Conservation (phyloP, 1,139 yeast species). For the Debaryomycetaceae sp. region DNA sequence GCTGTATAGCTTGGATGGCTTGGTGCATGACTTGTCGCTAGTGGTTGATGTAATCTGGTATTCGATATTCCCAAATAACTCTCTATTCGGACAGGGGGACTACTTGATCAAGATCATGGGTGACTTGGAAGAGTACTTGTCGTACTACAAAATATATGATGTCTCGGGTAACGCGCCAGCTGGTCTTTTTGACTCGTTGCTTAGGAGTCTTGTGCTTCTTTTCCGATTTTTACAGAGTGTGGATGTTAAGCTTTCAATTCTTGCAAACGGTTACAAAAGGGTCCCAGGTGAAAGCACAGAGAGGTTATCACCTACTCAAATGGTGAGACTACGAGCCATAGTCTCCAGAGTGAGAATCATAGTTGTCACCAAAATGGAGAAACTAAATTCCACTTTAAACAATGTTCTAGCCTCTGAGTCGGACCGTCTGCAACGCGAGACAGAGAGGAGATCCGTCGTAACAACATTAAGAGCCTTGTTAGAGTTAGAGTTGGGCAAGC, state of each 20-base stretch:
- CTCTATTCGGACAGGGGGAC: slow-evolving; percentile 54
- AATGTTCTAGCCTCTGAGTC: not conserved
- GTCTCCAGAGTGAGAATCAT: slow-evolving; percentile 42
- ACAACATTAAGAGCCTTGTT: slow-evolving; percentile 19
- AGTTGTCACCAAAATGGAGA: slow-evolving; percentile 23
- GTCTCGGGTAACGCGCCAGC: slow-evolving; percentile 11
- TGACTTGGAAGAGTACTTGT: slow-evolving; percentile 61
- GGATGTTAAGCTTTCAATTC: slow-evolving; percentile 39
- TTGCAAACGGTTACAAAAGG: slow-evolving; percentile 36
- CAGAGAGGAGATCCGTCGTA: slow-evolving; percentile 6
- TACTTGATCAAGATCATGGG: slow-evolving; percentile 61
- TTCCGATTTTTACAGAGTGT: slow-evolving; percentile 40
- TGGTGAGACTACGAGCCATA: slow-evolving; percentile 45
- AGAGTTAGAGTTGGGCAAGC: slow-evolving; percentile 34
- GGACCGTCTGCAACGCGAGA: not conserved
- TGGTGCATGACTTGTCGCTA: slow-evolving; percentile 44
- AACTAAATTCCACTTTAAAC: slow-evolving; percentile 9
- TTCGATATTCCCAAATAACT: slow-evolving; percentile 29
- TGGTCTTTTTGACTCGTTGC: slow-evolving; percentile 4
- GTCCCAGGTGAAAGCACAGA: slow-evolving; percentile 8
- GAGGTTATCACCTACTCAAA: slow-evolving; percentile 39
- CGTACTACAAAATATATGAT: slow-evolving; percentile 34
- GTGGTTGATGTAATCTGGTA: slow-evolving; percentile 58
- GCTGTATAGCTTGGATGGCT: slow-evolving; percentile 32
- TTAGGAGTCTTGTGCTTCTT: slow-evolving; percentile 17